Conservation (phyloP, 768 basidiomycete species). For the Symmetrospora coprosmae region DNA sequence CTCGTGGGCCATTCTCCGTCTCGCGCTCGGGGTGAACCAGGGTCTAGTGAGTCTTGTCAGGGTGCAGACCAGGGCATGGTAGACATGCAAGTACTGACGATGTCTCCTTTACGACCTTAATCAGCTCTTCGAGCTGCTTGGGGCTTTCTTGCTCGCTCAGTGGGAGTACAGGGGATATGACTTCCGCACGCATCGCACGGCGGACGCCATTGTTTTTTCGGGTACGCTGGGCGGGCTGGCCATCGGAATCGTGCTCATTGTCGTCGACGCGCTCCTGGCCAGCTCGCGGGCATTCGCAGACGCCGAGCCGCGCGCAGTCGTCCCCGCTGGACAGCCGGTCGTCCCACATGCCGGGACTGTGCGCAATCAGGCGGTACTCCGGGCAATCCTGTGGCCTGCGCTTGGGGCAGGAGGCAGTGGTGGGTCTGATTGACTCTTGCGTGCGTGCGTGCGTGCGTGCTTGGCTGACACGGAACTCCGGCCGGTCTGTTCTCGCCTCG, state of each 20-base stretch:
- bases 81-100: no score
- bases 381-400: slow-evolving; percentile 9
- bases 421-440: no score
- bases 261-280: background rate
- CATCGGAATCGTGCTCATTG: background rate
- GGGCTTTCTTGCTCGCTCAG: background rate
- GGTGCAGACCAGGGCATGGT: background rate
- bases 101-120: no score
- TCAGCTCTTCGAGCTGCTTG: slow-evolving; percentile 3
- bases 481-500: no score
- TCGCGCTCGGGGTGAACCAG: background rate
- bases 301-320: slow-evolving; percentile 9
- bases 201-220: background rate
- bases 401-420: background rate
- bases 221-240: background rate
- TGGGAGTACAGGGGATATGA: background rate
- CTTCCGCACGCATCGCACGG: background rate
- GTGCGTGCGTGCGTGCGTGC: no score
- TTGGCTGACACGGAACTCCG: no score
- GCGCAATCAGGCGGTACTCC: background rate
- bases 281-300: background rate
- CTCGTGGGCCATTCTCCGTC: background rate
- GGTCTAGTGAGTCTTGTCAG: background rate
- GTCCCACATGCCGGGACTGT: background rate
- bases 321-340: background rate